Percentiles rank a stretch among this genome's conserved stretches.
Evolutionary conservation across 371 early-diverging fungal species (phyloP).

Genomic region (Enterocytospora artemiae): DNA sequence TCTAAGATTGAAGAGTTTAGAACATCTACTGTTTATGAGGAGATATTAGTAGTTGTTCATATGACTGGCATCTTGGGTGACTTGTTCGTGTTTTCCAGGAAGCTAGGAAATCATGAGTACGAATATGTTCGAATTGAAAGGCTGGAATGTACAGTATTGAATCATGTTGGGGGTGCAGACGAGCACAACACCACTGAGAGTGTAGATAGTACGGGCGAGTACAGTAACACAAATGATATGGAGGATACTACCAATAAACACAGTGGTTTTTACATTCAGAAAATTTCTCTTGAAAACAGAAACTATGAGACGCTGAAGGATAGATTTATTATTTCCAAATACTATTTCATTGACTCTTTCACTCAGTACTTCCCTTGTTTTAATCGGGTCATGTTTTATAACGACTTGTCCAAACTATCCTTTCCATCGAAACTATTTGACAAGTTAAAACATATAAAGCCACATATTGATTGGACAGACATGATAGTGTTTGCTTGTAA

Average conservation of each 20-base stretch:
- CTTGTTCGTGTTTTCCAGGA: not conserved
- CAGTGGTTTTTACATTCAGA: not conserved
- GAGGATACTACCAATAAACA: too few relatives aligned
- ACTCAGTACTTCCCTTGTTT: not conserved
- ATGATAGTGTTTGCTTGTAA: slow-evolving; percentile 10
- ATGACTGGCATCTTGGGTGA: not conserved
- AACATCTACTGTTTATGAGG: slow-evolving; percentile 14
- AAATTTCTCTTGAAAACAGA: not conserved
- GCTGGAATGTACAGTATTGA: too few relatives aligned
- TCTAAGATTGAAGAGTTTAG: slow-evolving; percentile 7
- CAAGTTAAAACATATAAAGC: not conserved
- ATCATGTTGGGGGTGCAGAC: too few relatives aligned
- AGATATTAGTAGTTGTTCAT: slow-evolving; percentile 1
- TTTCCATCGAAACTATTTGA: not conserved
- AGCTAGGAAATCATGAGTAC: not conserved
- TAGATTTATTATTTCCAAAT: not conserved
- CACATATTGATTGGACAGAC: slow-evolving; percentile 7
- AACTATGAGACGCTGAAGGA: not conserved
- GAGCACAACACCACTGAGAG: too few relatives aligned
- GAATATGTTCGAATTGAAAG: not conserved
- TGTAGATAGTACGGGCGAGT: not conserved
- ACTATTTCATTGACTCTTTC: not conserved
- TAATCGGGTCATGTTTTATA: slow-evolving; percentile 1
- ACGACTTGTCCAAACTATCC: not conserved
- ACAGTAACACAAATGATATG: not conserved